Evolutionary conservation across 768 basidiomycete genomes (phyloP).

Genomic region (Rhodotorula toruloides): DNA sequence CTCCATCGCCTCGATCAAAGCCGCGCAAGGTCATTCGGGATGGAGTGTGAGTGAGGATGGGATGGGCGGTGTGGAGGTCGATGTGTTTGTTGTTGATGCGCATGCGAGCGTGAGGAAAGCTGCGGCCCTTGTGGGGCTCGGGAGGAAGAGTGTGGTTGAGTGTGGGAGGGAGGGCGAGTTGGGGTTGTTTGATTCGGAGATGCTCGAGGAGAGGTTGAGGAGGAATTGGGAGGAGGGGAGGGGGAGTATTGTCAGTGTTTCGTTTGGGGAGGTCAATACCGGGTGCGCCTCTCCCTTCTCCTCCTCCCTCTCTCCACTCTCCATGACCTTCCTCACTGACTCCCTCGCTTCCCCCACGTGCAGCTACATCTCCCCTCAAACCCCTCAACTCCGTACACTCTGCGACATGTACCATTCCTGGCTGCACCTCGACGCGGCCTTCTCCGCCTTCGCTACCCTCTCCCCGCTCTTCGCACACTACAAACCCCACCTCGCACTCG

Average conservation of each 20-base stretch:
- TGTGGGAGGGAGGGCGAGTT: constrained; percentile 27
- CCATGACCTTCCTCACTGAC: not conserved
- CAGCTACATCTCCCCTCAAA: constrained; percentile 46
- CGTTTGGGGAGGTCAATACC: constrained; percentile 52
- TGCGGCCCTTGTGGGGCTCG: constrained; percentile 49
- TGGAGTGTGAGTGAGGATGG: constrained; percentile 50
- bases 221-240: constrained; percentile 42
- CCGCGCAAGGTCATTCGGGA: not conserved
- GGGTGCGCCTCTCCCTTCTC: constrained; percentile 30
- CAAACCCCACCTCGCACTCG: constrained; percentile 46
- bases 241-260: constrained; percentile 42
- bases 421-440: constrained; percentile 53
- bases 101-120: constrained; percentile 51
- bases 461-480: constrained; percentile 46
- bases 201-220: constrained; percentile 44
- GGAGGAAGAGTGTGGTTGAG: constrained; percentile 48
- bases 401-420: constrained; percentile 48
- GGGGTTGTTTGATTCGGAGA: constrained; percentile 44
- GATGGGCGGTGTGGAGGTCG: constrained; percentile 43
- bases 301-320: not conserved
- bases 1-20: constrained; percentile 42
- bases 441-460: constrained; percentile 50
- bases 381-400: constrained; percentile 45
- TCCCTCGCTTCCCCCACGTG: not conserved
- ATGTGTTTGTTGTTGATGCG: constrained; percentile 47